phyloP scores from a whole-genome alignment of 352 stramenopile species.

The Blastocystis sp. region DNA sequence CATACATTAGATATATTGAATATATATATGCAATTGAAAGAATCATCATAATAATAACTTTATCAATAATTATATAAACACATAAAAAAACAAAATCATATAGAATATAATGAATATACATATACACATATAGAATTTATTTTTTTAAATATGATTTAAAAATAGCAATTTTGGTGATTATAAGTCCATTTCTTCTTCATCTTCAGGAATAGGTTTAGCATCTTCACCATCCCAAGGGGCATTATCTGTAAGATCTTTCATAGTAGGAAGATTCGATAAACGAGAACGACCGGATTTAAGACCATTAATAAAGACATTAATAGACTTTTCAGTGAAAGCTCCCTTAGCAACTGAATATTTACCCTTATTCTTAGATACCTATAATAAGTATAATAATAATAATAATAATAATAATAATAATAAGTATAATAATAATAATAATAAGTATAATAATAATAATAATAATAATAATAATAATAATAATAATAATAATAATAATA shows the following conservation, averaged over 20 bases:
- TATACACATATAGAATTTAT: too few species aligned
- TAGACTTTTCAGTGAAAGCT: constrained; percentile 23
- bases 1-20: too few species aligned
- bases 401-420: too few species aligned
- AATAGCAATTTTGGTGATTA: too few species aligned
- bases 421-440: too few species aligned
- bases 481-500: background rate
- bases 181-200: constrained; percentile 19
- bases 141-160: too few species aligned
- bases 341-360: constrained; percentile 24
- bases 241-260: constrained; percentile 18
- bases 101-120: too few species aligned
- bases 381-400: background rate
- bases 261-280: constrained; percentile 2
- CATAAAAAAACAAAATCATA: too few species aligned
- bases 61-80: too few species aligned
- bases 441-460: background rate
- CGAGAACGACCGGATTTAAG: constrained; percentile 18
- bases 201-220: constrained; percentile 24
- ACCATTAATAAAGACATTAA: constrained; percentile 34
- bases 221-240: constrained; percentile 32
- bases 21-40: too few species aligned
- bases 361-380: constrained; percentile 33
- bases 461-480: too few species aligned
- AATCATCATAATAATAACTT: too few species aligned